Evolutionary conservation across 257 asterid genomes (phyloP).

Genomic region (Leonotis leonurus): DNA sequence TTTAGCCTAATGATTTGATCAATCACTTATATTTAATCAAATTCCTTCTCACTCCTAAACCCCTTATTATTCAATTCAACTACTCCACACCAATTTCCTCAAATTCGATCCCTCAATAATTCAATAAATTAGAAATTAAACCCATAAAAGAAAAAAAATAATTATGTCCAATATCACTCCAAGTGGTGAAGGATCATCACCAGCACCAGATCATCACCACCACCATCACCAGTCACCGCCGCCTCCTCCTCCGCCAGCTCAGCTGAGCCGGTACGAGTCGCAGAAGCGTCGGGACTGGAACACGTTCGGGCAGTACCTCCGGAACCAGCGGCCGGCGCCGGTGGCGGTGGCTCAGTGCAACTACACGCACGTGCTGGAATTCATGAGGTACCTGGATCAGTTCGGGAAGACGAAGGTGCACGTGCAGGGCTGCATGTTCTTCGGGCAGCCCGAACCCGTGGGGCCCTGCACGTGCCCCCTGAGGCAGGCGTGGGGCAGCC

Average conservation of each 20-base stretch:
- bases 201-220: constrained; percentile 29
- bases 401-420: constrained; percentile 92
- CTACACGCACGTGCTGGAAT: constrained; percentile 66
- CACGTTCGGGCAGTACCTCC: constrained; percentile 75
- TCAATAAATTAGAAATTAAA: background rate
- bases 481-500: constrained; percentile 91
- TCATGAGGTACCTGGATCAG: constrained; percentile 70
- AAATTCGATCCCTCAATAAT: background rate
- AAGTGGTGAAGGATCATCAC: constrained; percentile 40
- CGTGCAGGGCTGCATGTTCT: constrained; percentile 53
- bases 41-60: no score
- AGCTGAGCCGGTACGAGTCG: constrained; percentile 71
- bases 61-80: background rate
- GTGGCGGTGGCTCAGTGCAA: constrained; percentile 59
- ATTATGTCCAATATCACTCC: constrained; percentile 48
- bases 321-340: constrained; percentile 77
- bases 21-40: constrained; percentile 25
- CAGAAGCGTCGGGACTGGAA: constrained; percentile 94
- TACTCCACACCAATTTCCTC: background rate
- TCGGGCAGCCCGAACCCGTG: constrained; percentile 72
- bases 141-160: background rate
- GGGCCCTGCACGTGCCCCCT: constrained; percentile 74
- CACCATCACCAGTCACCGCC: background rate
- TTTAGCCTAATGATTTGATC: constrained; percentile 41
- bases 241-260: constrained; percentile 24